Evolutionary conservation across 1,139 yeast species (phyloP), one percentile per base, ranked within the genome.

Genomic region (Zygoascus meyerae): DNA sequence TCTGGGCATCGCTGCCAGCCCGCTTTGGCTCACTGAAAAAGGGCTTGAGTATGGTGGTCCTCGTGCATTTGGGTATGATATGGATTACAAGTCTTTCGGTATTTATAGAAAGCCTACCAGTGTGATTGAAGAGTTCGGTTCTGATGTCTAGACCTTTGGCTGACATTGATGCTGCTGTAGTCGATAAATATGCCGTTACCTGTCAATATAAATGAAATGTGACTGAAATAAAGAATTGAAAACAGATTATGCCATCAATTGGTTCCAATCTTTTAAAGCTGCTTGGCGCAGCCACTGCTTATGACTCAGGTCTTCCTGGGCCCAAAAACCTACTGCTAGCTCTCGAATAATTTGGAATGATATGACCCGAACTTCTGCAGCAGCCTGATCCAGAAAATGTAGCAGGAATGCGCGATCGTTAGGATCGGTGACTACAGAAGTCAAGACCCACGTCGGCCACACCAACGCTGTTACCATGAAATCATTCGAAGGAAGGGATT

Each of bases 21-120:
- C 65, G 36, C 52, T 58, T 34, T 72, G 77, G 77, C 62, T 59
- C 29, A 60, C 70, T 0, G 59, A 61, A 18, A 60, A 54, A 33
- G 75, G 69, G 0, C 41, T 72, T 9, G 56, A 56, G 28, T 52
- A 67, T 39, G 75, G 76, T 15, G 76, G 76, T 0, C 75, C 75
- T 1, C 18, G 18, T 5, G 41, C 35, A 6, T 44, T 44, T 32
- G 42, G 42, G n/a, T 29, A 30, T 12, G 41, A 45, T 21, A 26
- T 41, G 45, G 48, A 45, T 7, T 45, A 40, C 46, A 34, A 35
- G 28, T 29, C 45, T n/a, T 17, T 41, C 7, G 74, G 75, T 5
- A 49, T 50, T 5, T 70, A 65, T 50, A 48, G 50, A 7, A 52
- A 52, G 44, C 73, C 76, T 11, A 45, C 52, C 3, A 65, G 74